phyloP scores from a whole-genome alignment of 768 basidiomycete genomes.

The Pseudohyphozyma bogoriensis region DNA sequence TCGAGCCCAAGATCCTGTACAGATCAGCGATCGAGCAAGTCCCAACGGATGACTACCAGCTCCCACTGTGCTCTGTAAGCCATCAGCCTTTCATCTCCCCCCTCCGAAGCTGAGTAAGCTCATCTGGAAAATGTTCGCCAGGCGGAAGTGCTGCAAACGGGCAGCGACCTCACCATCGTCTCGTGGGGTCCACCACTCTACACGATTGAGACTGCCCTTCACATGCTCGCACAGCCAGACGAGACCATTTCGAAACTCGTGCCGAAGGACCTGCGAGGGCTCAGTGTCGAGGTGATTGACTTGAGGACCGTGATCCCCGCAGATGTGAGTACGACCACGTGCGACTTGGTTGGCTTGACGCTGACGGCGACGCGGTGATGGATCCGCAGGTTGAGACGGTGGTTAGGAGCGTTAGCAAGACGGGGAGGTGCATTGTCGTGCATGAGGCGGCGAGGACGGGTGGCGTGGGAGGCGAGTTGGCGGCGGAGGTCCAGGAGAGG shows the following conservation, averaged over 20 bases:
- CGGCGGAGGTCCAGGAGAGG: slow-evolving; percentile 77
- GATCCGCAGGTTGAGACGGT: slow-evolving; percentile 52
- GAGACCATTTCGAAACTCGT: slow-evolving; percentile 54
- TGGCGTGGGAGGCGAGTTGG: slow-evolving; percentile 82
- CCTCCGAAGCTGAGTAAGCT: too few species aligned
- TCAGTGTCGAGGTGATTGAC: slow-evolving; percentile 71
- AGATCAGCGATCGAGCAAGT: slow-evolving; percentile 90
- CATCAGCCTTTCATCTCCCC: too few species aligned
- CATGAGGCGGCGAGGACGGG: slow-evolving; percentile 84
- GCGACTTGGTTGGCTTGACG: background rate
- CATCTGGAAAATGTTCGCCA: slow-evolving; percentile 38
- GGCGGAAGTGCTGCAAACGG: slow-evolving; percentile 63
- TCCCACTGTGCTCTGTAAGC: slow-evolving; percentile 65
- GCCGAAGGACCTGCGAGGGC: slow-evolving; percentile 44
- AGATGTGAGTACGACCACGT: slow-evolving; percentile 45
- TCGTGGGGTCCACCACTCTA: slow-evolving; percentile 92
- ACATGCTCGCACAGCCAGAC: slow-evolving; percentile 60
- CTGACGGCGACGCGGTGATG: background rate
- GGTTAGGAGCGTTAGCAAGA: slow-evolving; percentile 69
- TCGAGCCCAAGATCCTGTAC: slow-evolving; percentile 91
- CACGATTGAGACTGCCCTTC: slow-evolving; percentile 73
- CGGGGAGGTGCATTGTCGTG: slow-evolving; percentile 74
- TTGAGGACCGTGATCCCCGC: slow-evolving; percentile 79
- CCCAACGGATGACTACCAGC: slow-evolving; percentile 69
- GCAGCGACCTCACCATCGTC: slow-evolving; percentile 76